phyloP scores from a whole-genome alignment of 2,329 filamentous ascomycete species.

The Hypoxylon sp. region DNA sequence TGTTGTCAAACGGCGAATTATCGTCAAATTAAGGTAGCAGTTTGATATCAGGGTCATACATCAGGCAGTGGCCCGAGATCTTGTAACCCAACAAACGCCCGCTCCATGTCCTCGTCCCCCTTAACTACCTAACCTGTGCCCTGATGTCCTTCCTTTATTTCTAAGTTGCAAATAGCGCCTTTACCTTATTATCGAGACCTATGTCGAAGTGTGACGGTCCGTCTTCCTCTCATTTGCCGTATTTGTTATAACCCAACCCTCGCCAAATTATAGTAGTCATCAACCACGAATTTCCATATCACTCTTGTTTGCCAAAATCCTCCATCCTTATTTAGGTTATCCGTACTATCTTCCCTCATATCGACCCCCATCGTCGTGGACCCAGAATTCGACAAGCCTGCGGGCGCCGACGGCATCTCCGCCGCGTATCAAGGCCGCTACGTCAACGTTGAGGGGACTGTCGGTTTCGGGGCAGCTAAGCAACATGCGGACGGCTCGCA shows the following conservation, averaged over 20 bases:
- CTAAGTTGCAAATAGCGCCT: conserved; percentile 23
- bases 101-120: conserved; percentile 10
- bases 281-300: neutral
- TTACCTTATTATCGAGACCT: conserved; percentile 12
- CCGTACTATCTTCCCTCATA: conserved; percentile 59
- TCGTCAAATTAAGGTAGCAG: conserved; percentile 21
- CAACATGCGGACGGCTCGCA: conserved; percentile 80
- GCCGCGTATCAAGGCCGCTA: conserved; percentile 77
- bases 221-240: conserved; percentile 11
- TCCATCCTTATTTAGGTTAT: neutral
- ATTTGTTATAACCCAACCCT: conserved; percentile 13
- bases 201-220: conserved; percentile 7
- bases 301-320: neutral
- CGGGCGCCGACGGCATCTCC: conserved; percentile 79
- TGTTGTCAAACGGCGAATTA: conserved; percentile 11
- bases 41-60: conserved; percentile 16
- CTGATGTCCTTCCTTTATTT: conserved; percentile 1
- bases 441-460: conserved; percentile 83
- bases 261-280: conserved; percentile 2
- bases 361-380: conserved; percentile 63
- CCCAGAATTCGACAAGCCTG: conserved; percentile 80
- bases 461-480: conserved; percentile 78
- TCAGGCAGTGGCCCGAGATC: conserved; percentile 20
- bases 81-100: conserved; percentile 37
- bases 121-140: conserved; percentile 4